Conservation (phyloP, 2,329 filamentous ascomycete species). For the Fusarium oxysporum region DNA sequence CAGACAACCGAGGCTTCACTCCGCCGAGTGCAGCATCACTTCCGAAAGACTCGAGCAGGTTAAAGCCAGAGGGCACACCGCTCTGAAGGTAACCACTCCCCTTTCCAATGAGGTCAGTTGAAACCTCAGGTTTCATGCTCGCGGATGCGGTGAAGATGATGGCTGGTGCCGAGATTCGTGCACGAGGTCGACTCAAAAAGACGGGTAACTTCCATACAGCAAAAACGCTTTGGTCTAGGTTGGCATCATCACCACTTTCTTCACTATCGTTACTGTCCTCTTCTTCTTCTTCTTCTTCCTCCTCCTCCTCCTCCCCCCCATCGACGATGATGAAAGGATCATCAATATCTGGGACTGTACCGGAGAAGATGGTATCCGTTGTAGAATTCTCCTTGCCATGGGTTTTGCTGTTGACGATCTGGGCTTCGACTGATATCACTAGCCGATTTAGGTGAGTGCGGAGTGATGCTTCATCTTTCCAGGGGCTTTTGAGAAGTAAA, state of each 20-base stretch:
- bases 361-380: conserved; percentile 71
- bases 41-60: conserved; percentile 80
- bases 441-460: conserved; percentile 71
- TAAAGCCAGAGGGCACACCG: conserved; percentile 75
- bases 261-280: conserved; percentile 51
- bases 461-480: conserved; percentile 67
- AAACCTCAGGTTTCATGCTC: conserved; percentile 64
- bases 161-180: conserved; percentile 73
- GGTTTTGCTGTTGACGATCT: conserved; percentile 69
- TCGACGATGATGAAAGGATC: conserved; percentile 64
- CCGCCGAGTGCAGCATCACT: conserved; percentile 72
- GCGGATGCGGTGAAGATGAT: conserved; percentile 73
- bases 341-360: conserved; percentile 60
- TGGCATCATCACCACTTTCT: conserved; percentile 35
- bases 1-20: conserved; percentile 75
- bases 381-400: conserved; percentile 60
- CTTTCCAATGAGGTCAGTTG: conserved; percentile 43
- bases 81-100: conserved; percentile 75
- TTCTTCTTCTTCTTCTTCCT: conserved; percentile 50
- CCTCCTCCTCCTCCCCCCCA: conserved; percentile 46
- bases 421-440: conserved; percentile 74
- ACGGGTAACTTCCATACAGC: conserved; percentile 71
- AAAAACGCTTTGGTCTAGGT: conserved; percentile 57
- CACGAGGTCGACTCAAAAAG: conserved; percentile 68
- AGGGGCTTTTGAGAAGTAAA: conserved; percentile 74